Evolutionary conservation across 176 grass and related monocot genomes (phyloP).

Genomic region (maize (Zea mays)): Zm-B73-REFERENCE-NAM-5.0 NC_050100.1:205987001-205987500

Average conservation of each 20-base stretch:
- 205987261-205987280: slow-evolving; percentile 93
- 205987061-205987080: slow-evolving; percentile 76
- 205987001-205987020: slow-evolving; percentile 65
- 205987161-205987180: slow-evolving; percentile 99
- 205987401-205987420: slow-evolving; percentile 99
- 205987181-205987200: slow-evolving; percentile 82
- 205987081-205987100: slow-evolving; percentile 99
- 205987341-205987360: slow-evolving; percentile 93
- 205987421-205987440: slow-evolving; percentile 99
- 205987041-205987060: slow-evolving; percentile 74
- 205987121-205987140: slow-evolving; percentile 99
- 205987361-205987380: slow-evolving; percentile 99
- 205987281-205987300: slow-evolving; percentile 94
- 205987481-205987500: slow-evolving; percentile 99
- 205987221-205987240: slow-evolving; percentile 98
- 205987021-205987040: slow-evolving; percentile 63
- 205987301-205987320: slow-evolving; percentile 93
- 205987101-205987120: slow-evolving; percentile 97
- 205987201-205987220: slow-evolving; percentile 90
- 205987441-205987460: slow-evolving; percentile 99
- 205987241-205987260: slow-evolving; percentile 94
- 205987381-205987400: slow-evolving; percentile 97
- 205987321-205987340: slow-evolving; percentile 97
- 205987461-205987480: slow-evolving; percentile 99
- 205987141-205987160: slow-evolving; percentile 98